Evolutionary conservation across 2,329 filamentous ascomycete species (phyloP).

Genomic region (Lasiodiplodia sp.): DNA sequence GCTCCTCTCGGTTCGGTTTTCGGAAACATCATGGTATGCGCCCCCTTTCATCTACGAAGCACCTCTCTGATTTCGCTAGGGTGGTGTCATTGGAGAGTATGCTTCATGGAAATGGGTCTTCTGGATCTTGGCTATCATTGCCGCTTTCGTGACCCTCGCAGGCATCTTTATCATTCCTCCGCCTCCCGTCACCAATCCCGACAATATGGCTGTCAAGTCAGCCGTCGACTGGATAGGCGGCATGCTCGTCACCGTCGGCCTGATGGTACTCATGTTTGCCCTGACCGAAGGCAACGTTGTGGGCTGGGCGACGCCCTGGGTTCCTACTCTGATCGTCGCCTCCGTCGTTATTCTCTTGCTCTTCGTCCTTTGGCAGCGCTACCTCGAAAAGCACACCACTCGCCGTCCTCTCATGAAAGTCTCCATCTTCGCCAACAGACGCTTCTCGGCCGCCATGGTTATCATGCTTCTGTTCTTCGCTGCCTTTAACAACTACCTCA

Average conservation of each 20-base stretch:
- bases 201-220: constrained; percentile 46
- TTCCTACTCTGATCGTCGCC: constrained; percentile 64
- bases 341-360: constrained; percentile 61
- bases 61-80: constrained; percentile 33
- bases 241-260: constrained; percentile 64
- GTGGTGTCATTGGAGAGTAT: constrained; percentile 67
- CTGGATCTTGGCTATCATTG: constrained; percentile 66
- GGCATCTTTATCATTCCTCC: constrained; percentile 66
- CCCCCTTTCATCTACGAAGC: constrained; percentile 16
- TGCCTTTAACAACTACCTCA: constrained; percentile 69
- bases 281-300: constrained; percentile 72
- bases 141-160: constrained; percentile 61
- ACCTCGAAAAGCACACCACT: constrained; percentile 58
- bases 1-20: constrained; percentile 68
- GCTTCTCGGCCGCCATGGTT: constrained; percentile 66
- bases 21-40: constrained; percentile 63
- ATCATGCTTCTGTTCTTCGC: constrained; percentile 71
- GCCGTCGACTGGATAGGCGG: constrained; percentile 71
- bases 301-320: constrained; percentile 68
- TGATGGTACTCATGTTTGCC: constrained; percentile 68
- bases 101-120: constrained; percentile 73
- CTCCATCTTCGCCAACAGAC: constrained; percentile 64
- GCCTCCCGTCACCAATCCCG: constrained; percentile 39
- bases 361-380: constrained; percentile 66
- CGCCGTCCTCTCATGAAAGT: constrained; percentile 67